phyloP scores from a whole-genome alignment of 371 early-diverging fungal genomes.

The Apophysomyces trapeziformis region DNA sequence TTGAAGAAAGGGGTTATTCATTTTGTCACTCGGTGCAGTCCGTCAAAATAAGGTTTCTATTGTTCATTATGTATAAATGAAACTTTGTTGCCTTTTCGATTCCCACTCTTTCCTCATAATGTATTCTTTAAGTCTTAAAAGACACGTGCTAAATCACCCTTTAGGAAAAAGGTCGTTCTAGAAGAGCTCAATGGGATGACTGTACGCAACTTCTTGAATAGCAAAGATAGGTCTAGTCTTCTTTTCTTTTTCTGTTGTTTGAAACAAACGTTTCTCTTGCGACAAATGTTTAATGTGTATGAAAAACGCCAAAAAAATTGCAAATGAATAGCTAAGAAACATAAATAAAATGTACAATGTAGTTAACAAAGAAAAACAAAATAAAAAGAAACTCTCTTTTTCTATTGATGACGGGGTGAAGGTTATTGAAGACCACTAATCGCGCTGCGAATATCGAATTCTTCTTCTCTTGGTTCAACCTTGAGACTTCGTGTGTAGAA shows the following conservation, averaged over 20 bases:
- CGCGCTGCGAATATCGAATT: constrained; percentile 7
- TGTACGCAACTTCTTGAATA: too few relatives aligned
- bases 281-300: neutral
- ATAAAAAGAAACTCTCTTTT: neutral
- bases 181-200: too few relatives aligned
- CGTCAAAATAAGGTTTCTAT: constrained; percentile 1
- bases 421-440: neutral
- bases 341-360: constrained; percentile 12
- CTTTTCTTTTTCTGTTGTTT: too few relatives aligned
- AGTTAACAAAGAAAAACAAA: neutral
- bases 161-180: too few relatives aligned
- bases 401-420: neutral
- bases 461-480: constrained; percentile 52
- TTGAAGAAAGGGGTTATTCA: too few relatives aligned
- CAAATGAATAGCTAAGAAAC: neutral
- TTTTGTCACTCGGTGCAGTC: too few relatives aligned
- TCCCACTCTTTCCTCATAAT: neutral
- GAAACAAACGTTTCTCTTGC: neutral
- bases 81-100: neutral
- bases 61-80: neutral
- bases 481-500: constrained; percentile 46
- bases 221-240: too few relatives aligned
- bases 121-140: neutral
- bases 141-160: too few relatives aligned
- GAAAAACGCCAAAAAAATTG: neutral